Base-by-base conservation (phyloP, 768 basidiomycete genomes). In the Guyanaporus albipodus region DNA sequence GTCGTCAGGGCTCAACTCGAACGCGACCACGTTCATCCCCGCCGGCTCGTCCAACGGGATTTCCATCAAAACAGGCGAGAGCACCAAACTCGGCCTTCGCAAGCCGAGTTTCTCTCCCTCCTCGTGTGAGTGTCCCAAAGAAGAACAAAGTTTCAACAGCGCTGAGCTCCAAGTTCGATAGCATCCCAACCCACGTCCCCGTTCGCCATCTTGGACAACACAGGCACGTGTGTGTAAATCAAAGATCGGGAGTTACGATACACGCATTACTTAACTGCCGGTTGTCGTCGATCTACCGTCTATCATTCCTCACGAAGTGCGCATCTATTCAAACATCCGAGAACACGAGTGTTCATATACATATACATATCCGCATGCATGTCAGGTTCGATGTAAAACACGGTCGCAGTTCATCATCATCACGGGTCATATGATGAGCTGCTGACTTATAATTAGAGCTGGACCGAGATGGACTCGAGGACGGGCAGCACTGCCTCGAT, bases 161-260 rank as follows among this genome's bases (percentile, higher is more conserved):
- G 17, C 49, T 59, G 44, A 58, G 43, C 8, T 7, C 1, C 15
- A 5, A 18, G 41, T 28, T 18, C 22, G 4, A 34, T 49, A 62
- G 61, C 61, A 23, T 57, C 62, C 9, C 62, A 56, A 26, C 29
- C 55, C 1, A 45, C 60, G 3, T 64, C 62, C 6, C 61, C 59
- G 1, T 64, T 62, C 34, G 53, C 62, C 18, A 53, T 63, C 15
- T 21, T 62, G 37, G 59, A 59, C 19, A 63, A 42, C n/a, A 29
- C 41, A n/a, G 58, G 49, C 14, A 38, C 48, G 6, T 59, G 52
- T 32, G 35, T 59, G 26, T 54, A 37, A 54, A 18, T 29, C 8
- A 18, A 18, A 28, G 27, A 24, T 32, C 6, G 11, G 6, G 15
- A 26, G 14, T 26, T 33, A 11, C 7, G 11, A 28, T n/a, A n/a